Conservation (phyloP, 2,329 filamentous ascomycete genomes). For the Pestalotiopsis sp. region DNA sequence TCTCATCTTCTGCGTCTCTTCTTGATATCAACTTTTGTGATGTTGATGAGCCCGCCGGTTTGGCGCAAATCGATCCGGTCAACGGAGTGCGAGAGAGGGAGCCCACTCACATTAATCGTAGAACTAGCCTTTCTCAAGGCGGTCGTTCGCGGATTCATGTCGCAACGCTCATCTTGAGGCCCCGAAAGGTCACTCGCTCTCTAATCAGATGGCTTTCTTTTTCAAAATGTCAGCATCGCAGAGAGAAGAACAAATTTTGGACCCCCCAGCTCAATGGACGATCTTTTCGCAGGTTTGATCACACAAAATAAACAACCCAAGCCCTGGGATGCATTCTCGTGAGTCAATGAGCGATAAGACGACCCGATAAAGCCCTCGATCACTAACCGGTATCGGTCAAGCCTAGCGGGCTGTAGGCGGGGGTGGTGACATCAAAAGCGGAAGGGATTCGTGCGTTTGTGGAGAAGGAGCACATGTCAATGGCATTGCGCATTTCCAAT, state of each 20-base stretch:
- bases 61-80: neutral
- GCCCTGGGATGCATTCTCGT: constrained; percentile 2
- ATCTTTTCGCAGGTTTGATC: neutral
- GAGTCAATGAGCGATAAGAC: constrained; percentile 9
- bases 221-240: neutral
- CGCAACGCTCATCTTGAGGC: constrained; percentile 24
- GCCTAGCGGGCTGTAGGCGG: constrained; percentile 10
- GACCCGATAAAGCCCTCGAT: constrained; percentile 10
- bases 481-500: neutral
- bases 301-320: neutral
- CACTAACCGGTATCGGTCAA: constrained; percentile 17
- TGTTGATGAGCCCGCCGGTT: neutral
- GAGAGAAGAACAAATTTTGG: neutral
- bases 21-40: neutral
- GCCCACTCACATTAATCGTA: constrained; percentile 36
- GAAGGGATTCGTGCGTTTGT: constrained; percentile 7
- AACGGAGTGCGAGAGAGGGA: constrained; percentile 12
- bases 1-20: neutral
- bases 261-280: neutral
- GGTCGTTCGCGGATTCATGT: constrained; percentile 43
- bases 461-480: neutral
- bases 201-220: neutral
- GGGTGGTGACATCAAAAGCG: constrained; percentile 16
- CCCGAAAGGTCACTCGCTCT: constrained; percentile 1
- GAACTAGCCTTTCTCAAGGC: constrained; percentile 42